phyloP scores from a whole-genome alignment of 768 basidiomycete genomes.

The Cystobasidium onofrii region DNA sequence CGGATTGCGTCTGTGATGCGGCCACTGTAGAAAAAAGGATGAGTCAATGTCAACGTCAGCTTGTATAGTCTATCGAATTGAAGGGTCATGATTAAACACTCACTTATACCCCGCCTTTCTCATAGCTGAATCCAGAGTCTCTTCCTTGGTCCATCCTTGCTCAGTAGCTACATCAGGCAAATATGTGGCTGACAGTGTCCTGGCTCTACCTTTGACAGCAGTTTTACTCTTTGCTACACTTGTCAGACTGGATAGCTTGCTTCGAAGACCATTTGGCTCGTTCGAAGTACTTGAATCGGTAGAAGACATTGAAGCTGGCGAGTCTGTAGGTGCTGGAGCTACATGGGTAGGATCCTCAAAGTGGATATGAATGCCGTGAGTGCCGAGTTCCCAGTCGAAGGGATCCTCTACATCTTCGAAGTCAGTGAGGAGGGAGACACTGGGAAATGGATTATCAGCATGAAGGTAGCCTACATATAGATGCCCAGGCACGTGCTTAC shows the following conservation, averaged over 20 bases:
- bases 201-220: constrained; percentile 40
- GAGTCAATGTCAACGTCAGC: background rate
- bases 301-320: constrained; percentile 52
- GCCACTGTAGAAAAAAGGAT: constrained; percentile 47
- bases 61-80: background rate
- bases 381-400: constrained; percentile 85
- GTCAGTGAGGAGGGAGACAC: constrained; percentile 84
- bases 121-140: constrained; percentile 84
- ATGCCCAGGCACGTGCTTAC: constrained; percentile 41
- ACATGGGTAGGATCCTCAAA: constrained; percentile 74
- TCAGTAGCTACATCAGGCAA: constrained; percentile 84
- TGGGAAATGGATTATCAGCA: constrained; percentile 44
- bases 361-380: constrained; percentile 81
- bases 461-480: too few species aligned
- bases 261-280: constrained; percentile 34
- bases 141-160: constrained; percentile 86
- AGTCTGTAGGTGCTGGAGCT: constrained; percentile 3
- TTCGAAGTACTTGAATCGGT: constrained; percentile 40
- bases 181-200: constrained; percentile 65
- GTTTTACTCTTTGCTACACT: background rate
- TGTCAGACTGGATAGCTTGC: background rate
- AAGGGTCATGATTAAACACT: background rate
- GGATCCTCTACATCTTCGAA: constrained; percentile 77
- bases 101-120: constrained; percentile 78
- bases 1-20: constrained; percentile 72